Base-by-base conservation (phyloP, 1,284 basidiomycete genomes). In the Sanguinoderma infundibulare region DNA sequence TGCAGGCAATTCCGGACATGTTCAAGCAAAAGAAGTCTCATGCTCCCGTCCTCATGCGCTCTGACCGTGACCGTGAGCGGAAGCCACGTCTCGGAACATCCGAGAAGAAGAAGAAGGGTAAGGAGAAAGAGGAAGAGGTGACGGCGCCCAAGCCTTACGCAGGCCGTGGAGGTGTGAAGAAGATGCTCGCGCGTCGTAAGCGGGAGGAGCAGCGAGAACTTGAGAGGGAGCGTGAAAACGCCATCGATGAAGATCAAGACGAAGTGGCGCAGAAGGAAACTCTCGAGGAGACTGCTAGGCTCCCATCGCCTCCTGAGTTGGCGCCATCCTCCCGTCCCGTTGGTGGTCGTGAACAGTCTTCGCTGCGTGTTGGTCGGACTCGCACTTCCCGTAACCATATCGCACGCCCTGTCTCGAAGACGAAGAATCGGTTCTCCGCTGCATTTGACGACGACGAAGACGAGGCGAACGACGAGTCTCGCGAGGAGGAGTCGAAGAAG, bases 141-240 rank as follows among this genome's bases (percentile, higher is more conserved):
- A 67, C 65, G 2, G 77, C 67, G 52, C 66, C 30, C 59, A 77
- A 92, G 69, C 90, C 90, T 4, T 92, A 92, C 67, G 86, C 89
- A 1, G 89, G 89, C 5, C 83, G 84, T 64, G 87, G 89, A 51
- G 88, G 89, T 0, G 84, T 90, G 82, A 90, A 87, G 78, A 92
- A 87, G 69, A 74, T 91, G 73, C 73, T 92, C 40, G 86, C 87
- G 35, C 82, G 83, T 64, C 75, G 81, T 50, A 76, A 76, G 67
- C 70, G 69, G 55, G 83, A 79, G 60, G 77, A 73, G 52, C 62
- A 72, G 32, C 72, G 73, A 58, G 73, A 72, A 54, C 73, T 72
- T 52, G 74, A 78, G 61, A 72, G 74, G 64, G 74, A 76, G 38
- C 62, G 81, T 59, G 75, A 73, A 20, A 74, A 74, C 46, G 71